Evolutionary conservation across 108 stramenopile species (phyloP).

Genomic region (Fragilariopsis cylindrus): DNA sequence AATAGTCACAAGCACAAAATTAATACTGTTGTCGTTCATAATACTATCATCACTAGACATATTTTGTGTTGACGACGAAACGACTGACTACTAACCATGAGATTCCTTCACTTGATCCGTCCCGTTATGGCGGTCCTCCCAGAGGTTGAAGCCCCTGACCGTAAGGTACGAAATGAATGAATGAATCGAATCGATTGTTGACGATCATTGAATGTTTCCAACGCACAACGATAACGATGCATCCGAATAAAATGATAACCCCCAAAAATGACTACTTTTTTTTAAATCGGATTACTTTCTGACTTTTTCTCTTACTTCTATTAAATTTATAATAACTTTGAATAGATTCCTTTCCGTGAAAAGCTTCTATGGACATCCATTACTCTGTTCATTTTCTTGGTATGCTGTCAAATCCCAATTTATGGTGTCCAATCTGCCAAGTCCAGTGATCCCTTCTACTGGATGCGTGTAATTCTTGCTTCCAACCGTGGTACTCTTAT

Average conservation of each 20-base stretch:
- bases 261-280: background rate
- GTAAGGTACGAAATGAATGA: conserved; percentile 78
- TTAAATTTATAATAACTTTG: too few species aligned
- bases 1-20: background rate
- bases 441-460: conserved; percentile 99
- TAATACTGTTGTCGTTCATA: background rate
- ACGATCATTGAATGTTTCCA: background rate
- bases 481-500: conserved; percentile 99
- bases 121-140: conserved; percentile 98
- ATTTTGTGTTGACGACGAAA: background rate
- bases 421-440: conserved; percentile 97
- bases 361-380: conserved; percentile 99
- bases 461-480: conserved; percentile 99
- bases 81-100: conserved; percentile 62
- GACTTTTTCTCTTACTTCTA: background rate
- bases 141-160: conserved; percentile 95
- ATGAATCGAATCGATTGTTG: conserved; percentile 5
- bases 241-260: background rate
- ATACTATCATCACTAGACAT: background rate
- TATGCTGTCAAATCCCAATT: conserved; percentile 99
- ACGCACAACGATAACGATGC: background rate
- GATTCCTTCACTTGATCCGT: conserved; percentile 97
- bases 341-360: conserved; percentile 94
- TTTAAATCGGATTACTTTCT: background rate
- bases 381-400: conserved; percentile 99